Evolutionary conservation across 192 early-diverging fungal species (phyloP), one percentile per base, ranked within the genome.

Genomic region (Gaertneriomyces sp.): DNA sequence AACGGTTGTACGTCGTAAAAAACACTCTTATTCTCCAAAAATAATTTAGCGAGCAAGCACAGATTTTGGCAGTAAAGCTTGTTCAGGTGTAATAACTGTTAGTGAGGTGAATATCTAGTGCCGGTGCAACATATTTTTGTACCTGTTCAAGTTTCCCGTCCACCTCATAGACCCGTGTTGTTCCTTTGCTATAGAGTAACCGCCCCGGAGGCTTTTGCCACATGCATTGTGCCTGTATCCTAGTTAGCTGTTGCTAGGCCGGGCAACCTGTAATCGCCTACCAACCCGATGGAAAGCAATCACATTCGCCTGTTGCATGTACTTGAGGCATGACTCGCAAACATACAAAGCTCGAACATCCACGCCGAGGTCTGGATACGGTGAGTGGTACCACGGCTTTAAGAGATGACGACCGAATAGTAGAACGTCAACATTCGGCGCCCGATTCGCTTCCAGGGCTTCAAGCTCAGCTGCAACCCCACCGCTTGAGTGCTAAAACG

Each of bases 51-150:
- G 60, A 96, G 58, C 19, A 98, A 76, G 46, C 89, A 93, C 25
- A 98, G 73, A 68, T 93, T 95, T 63, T 98, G 95, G 68, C 91
- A 93, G 64, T 91, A 98, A 6, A 95, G 75, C 85, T 90, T 53
- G 42, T 41, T 4, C 33, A 60, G 41, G 8, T 7, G 10, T 19
- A 10, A 17, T 16, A 12, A 56, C 3, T 14, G 25, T 50, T 58
- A 19, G 47, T 39, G 38, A 55, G 40, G 20, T 60, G 12, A 12
- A 56, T 45, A 67, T 52, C 9, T 42, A 67, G 25, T 38, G 40
- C 25, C 25, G 25, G 25, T 33, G 25, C 25, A 7, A 17, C 47
- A 51, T 17, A 6, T 9, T 33, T 57, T 56, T 33, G 43, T 76
- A 85, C 88, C 77, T 90, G 90, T 41, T 90, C 70, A 43, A 73